A percentile compares a stretch with the other conserved stretches of the same genome.
These are phyloP conservation scores for Verbascum thapsus DNA, from an alignment of 257 asterid genomes.

Conservation along the genomic window DNA sequence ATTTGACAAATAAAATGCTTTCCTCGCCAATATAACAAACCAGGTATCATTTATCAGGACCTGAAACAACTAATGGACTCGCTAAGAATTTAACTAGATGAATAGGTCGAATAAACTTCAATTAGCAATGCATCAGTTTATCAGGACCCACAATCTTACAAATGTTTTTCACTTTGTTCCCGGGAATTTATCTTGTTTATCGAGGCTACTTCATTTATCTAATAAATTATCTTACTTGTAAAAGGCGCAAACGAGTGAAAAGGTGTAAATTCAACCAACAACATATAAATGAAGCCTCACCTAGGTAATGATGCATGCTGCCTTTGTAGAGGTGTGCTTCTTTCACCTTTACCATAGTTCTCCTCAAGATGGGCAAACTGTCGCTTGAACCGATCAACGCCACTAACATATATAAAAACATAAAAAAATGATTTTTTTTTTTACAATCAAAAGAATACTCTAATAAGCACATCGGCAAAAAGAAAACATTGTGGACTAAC, in stretches of 20 bases:
- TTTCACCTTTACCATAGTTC: conserved; percentile 80
- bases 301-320: conserved; percentile 92
- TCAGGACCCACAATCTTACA: neutral
- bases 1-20: neutral
- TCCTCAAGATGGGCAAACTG: conserved; percentile 98
- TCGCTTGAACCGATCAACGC: conserved; percentile 93
- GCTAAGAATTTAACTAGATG: neutral
- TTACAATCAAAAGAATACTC: conserved; percentile 1
- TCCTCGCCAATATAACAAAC: conserved; percentile 5
- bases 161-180: neutral
- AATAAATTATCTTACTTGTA: neutral
- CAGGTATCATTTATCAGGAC: neutral
- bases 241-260: too few relatives aligned
- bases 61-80: neutral
- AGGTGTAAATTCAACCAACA: neutral
- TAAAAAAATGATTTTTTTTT: too few relatives aligned
- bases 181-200: neutral
- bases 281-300: conserved; percentile 32
- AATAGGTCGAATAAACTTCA: neutral
- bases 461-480: too few relatives aligned
- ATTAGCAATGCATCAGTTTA: neutral
- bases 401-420: conserved; percentile 51
- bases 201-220: neutral
- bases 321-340: conserved; percentile 69
- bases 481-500: too few relatives aligned